Evolutionary conservation across 306 rosid species (phyloP).

Genomic region (Cajanus cajan): DNA sequence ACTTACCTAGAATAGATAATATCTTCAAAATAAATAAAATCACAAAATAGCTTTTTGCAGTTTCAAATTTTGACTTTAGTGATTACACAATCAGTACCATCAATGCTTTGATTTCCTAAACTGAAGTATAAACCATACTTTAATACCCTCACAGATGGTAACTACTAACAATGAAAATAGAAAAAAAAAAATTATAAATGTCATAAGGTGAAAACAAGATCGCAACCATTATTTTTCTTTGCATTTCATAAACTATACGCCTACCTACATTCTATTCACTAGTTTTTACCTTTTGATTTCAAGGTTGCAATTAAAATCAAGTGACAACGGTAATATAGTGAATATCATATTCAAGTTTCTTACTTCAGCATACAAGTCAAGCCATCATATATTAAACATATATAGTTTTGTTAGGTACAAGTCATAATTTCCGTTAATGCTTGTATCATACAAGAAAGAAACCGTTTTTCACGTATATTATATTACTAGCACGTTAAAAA

Average conservation of each 20-base stretch:
- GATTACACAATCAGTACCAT: neutral
- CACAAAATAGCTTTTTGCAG: neutral
- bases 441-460: neutral
- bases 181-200: neutral
- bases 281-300: neutral
- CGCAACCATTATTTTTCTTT: neutral
- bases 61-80: neutral
- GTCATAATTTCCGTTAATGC: neutral
- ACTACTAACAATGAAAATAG: neutral
- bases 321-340: neutral
- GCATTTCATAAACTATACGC: constrained; percentile 11
- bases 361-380: neutral
- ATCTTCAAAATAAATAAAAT: constrained; percentile 1
- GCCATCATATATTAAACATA: constrained; percentile 2
- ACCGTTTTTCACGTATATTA: constrained; percentile 6
- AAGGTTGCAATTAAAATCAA: constrained; percentile 21
- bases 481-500: constrained; percentile 3
- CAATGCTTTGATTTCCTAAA: neutral
- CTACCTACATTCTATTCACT: neutral
- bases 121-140: neutral
- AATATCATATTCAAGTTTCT: constrained; percentile 10
- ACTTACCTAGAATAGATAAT: neutral
- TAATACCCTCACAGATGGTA: neutral
- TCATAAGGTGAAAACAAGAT: neutral
- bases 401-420: neutral